A percentile compares a stretch with the other conserved stretches of the same genome.
Conservation (phyloP, 176 grass and related monocot species). For the Cenchrus fungigraminus region DNA sequence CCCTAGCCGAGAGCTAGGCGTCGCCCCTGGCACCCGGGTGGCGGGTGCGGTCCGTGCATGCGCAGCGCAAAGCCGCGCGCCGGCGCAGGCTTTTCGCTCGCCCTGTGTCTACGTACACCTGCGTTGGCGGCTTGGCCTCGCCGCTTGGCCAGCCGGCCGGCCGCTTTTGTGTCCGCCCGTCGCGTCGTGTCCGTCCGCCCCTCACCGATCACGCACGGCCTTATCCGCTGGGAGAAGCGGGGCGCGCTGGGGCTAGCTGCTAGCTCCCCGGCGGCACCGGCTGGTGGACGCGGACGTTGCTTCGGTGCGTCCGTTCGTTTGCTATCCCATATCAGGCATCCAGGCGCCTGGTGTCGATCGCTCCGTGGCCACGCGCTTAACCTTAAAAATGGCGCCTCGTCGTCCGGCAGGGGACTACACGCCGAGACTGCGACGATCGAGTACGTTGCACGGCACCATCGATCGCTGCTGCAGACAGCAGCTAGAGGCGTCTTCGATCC, state of each 20-base stretch:
- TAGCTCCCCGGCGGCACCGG: background rate
- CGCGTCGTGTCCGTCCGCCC: background rate
- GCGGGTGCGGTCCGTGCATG: conserved; percentile 7
- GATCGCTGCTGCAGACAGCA: background rate
- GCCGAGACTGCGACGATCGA: too few relatives aligned
- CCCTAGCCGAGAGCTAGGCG: background rate
- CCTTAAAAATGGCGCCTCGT: background rate
- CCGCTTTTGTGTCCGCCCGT: conserved; percentile 46
- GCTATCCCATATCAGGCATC: background rate
- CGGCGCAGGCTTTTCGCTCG: conserved; percentile 3
- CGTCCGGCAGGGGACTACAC: too few relatives aligned
- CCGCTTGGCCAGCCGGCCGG: background rate
- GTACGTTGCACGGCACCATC: too few relatives aligned
- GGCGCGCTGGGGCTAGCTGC: too few relatives aligned
- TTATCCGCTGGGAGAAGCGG: background rate
- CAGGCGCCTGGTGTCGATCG: background rate
- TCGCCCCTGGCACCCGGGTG: background rate
- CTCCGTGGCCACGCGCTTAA: background rate
- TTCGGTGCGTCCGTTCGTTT: background rate
- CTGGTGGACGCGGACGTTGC: background rate
- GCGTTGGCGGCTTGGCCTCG: background rate
- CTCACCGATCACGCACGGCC: background rate
- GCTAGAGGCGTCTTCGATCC: background rate
- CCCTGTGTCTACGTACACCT: background rate
- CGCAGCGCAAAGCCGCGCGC: too few relatives aligned